A percentile compares a stretch with the other conserved stretches of the same genome.
These are phyloP conservation scores for Smittium culicis DNA, from an alignment of 371 early-diverging fungal genomes.

Conservation along the genomic window DNA sequence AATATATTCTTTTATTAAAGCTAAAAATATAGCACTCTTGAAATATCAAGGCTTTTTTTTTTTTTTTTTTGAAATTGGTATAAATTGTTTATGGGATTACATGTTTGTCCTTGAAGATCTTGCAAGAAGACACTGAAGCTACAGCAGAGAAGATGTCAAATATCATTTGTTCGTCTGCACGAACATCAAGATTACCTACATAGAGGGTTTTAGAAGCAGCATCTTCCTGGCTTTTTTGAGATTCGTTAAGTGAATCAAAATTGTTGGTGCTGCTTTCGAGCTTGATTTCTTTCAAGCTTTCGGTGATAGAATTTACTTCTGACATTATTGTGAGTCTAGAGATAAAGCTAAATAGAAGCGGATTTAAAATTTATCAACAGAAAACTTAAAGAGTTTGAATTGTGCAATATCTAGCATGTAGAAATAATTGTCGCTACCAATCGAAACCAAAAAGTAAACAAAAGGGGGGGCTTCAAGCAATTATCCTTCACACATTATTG, in stretches of 20 bases:
- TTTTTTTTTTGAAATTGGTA: slow-evolving; percentile 5
- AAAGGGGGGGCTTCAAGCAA: too few relatives aligned
- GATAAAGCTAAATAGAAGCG: too few relatives aligned
- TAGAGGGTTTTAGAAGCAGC: slow-evolving; percentile 47
- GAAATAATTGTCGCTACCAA: too few relatives aligned
- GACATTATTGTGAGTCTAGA: background rate
- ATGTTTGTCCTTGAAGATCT: slow-evolving; percentile 63
- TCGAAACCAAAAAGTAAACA: too few relatives aligned
- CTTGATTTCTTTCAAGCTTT: background rate
- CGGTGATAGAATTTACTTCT: background rate
- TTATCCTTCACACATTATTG: too few relatives aligned
- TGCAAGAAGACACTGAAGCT: slow-evolving; percentile 51
- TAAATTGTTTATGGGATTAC: slow-evolving; percentile 35
- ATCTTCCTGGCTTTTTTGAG: slow-evolving; percentile 14
- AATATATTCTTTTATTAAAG: too few relatives aligned
- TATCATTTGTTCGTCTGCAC: slow-evolving; percentile 59
- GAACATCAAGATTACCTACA: slow-evolving; percentile 77
- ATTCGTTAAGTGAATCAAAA: background rate
- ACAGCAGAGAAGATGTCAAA: slow-evolving; percentile 57
- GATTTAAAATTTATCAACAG: too few relatives aligned
- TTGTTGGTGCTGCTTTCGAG: background rate
- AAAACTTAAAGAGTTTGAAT: too few relatives aligned
- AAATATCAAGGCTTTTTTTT: too few relatives aligned
- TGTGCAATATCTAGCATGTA: too few relatives aligned
- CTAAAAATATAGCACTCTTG: too few relatives aligned